Base-by-base conservation (phyloP, 2,329 filamentous ascomycete genomes). In the Colletotrichum sp. region DNA sequence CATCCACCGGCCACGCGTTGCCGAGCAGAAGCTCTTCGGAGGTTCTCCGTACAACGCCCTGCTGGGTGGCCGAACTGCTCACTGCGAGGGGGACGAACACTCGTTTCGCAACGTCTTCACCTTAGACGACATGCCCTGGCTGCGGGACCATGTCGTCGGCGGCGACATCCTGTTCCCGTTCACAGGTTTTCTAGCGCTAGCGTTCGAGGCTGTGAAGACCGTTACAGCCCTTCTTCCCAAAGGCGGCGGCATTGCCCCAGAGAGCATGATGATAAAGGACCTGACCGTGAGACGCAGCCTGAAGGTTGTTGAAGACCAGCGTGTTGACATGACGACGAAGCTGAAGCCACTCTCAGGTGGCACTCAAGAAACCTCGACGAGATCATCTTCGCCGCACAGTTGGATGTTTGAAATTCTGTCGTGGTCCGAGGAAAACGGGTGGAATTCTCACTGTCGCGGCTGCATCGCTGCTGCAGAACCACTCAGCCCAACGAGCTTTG, bases 111-210 rank as follows among this genome's bases (percentile, higher is more conserved):
- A 88, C 73, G 83, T 87, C 36, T 79, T 90, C 52, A 84, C 84
- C 12, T 78, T 87, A 1, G 87, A 89, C 49, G 87, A 90, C 72
- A 78, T 89, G 0, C 89, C 92, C 3, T 93, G 92, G 85, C 84
- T 91, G 6, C 86, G 89, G 62, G 89, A 92, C 78, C 91, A 93
- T 82, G 84, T 83, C 71, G 89, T 93, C 82, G 89, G 92, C 77
- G 89, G 87, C 10, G 82, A 90, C 30, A 87, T 86, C 6, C 87
- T 91, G 32, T 92, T 90, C 79, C 90, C 91, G 26, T 85, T 90
- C 34, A 86, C 89, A 2, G 91, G 88, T 4, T 89, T 87, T 65
- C 79, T 90, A 5, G 85, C 87, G 26, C 89, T 92, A 86, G 87
- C 85, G 0, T 77, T 89, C 0, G 89, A 90, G 77, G 89, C 88